Conservation (phyloP, 1,284 basidiomycete species). For the Fomitopsis palustris region DNA sequence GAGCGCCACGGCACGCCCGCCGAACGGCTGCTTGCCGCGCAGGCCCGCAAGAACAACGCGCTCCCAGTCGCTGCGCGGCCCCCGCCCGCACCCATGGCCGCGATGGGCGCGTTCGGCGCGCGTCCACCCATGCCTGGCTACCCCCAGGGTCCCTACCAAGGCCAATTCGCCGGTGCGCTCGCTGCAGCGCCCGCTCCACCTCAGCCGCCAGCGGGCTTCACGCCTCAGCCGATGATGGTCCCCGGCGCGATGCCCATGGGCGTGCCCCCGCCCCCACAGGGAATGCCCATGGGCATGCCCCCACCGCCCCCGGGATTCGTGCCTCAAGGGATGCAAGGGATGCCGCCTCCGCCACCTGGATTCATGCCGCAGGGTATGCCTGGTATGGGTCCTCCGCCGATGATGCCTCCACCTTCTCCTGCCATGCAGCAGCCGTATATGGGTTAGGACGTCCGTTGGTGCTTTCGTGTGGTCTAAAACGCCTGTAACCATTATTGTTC, state of each 20-base stretch:
- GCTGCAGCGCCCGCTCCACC: conserved; percentile 64
- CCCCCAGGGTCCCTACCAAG: conserved; percentile 68
- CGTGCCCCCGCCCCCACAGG: conserved; percentile 24
- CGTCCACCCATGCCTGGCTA: conserved; percentile 60
- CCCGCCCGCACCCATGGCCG: conserved; percentile 57
- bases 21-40: conserved; percentile 90
- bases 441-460: conserved; percentile 1
- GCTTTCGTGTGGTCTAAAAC: background rate
- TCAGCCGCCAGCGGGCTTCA: conserved; percentile 54
- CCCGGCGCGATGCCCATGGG: conserved; percentile 38
- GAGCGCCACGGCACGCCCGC: conserved; percentile 96
- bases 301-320: conserved; percentile 60
- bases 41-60: conserved; percentile 93
- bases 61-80: conserved; percentile 71
- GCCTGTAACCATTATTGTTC: background rate
- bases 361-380: conserved; percentile 23
- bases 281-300: conserved; percentile 50
- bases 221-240: conserved; percentile 63
- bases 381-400: conserved; percentile 11
- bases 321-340: conserved; percentile 28
- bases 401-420: conserved; percentile 30
- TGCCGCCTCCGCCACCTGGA: conserved; percentile 30
- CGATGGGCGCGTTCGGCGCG: conserved; percentile 46
- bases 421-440: conserved; percentile 26
- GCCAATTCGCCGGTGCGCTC: conserved; percentile 84